Base-by-base conservation (phyloP, 2,329 filamentous ascomycete genomes). In the Septoria petroselini region DNA sequence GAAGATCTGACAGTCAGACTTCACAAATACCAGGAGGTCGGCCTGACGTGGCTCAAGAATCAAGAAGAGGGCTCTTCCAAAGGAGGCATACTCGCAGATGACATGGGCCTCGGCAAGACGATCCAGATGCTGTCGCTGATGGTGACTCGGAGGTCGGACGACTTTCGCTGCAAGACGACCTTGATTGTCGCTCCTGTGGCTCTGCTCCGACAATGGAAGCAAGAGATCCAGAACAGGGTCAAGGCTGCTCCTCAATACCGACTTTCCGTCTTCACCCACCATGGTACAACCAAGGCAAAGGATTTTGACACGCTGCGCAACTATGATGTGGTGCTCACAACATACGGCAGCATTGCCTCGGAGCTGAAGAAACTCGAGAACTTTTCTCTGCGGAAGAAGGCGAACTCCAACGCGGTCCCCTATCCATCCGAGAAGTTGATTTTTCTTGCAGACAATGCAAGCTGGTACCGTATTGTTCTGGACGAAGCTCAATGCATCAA, bases 101-200 rank as follows among this genome's bases (percentile, higher is more conserved):
- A 89, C 55, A 93, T 91, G 88, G 88, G 88, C 6, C 73, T 91
- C 8, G 88, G 88, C 6, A 91, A 93, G 69, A 91, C 88, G 0
- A 84, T 95, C 18, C 88, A 91, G 54, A 84, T 87, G 4, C 74
- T 96, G 17, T 81, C 90, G 3, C 76, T 95, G 35, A 86, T 95
- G 59, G 74, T 88, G 9, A 78, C 80, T 4, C 78, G 83, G 4
- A 83, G 77, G n/a, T 81, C 86, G 0, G 68, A 72, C 0, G 76
- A 84, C 53, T 70, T 70, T n/a, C 66, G 71, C 53, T 74, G 71
- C 49, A 81, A 88, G 73, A 90, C 89, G 0, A 93, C 84, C n/a
- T 72, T 95, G 18, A 88, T 95, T 40, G 76, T 95, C 40, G 87
- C 85, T 0, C 89, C 89, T 0, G 82, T 94, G 8, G 84, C 88